A percentile compares a stretch with the other conserved stretches of the same genome.
phyloP scores from a whole-genome alignment of 169 alveolate species.

The Plasmodium malariae region DNA sequence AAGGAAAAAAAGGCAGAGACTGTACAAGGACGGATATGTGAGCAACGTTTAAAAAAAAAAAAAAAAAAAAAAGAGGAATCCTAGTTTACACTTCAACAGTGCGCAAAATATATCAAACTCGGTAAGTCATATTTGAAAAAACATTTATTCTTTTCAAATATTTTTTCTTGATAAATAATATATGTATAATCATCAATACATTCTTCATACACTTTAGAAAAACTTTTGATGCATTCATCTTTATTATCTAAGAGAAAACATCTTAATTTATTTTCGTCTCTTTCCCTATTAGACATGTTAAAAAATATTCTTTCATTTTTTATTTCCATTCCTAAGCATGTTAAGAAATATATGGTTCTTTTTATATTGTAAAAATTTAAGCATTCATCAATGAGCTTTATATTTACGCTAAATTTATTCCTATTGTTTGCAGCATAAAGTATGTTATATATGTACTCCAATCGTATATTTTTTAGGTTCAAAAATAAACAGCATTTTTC shows the following conservation, averaged over 20 bases:
- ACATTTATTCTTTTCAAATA: constrained; percentile 24
- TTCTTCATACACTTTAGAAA: constrained; percentile 40
- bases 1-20: too few relatives aligned
- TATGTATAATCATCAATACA: constrained; percentile 44
- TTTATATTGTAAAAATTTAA: constrained; percentile 20
- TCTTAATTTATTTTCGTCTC: background rate
- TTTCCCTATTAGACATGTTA: constrained; percentile 29
- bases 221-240: constrained; percentile 14
- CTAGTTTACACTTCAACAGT: background rate
- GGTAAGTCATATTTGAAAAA: constrained; percentile 44
- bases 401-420: constrained; percentile 17
- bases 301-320: constrained; percentile 29
- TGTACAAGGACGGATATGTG: too few relatives aligned
- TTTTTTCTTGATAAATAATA: constrained; percentile 43
- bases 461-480: constrained; percentile 21
- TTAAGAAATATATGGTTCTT: constrained; percentile 27
- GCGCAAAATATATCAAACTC: constrained; percentile 16
- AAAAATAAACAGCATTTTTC: constrained; percentile 32
- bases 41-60: background rate
- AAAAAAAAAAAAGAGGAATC: background rate
- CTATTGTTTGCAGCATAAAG: constrained; percentile 52
- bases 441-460: constrained; percentile 31
- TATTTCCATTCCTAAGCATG: constrained; percentile 28
- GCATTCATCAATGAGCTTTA: constrained; percentile 39
- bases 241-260: constrained; percentile 51